Conservation (phyloP, 208 protist species). For the Trichomonas vaginalis region DNA sequence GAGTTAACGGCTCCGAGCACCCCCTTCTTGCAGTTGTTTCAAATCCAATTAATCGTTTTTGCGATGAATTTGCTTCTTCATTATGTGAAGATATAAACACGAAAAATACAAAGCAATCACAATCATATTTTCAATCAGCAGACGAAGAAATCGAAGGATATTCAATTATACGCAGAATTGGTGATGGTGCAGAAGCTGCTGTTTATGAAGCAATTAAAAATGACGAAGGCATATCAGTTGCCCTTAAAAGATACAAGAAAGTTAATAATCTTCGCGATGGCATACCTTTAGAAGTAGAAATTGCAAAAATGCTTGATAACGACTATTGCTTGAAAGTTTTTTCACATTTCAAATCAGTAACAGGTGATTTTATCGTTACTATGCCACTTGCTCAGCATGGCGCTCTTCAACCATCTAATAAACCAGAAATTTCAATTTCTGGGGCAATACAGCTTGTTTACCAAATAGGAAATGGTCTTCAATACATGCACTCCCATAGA, state of each 20-base stretch:
- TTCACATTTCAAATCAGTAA: neutral
- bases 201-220: neutral
- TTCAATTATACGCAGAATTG: neutral
- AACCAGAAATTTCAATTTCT: neutral
- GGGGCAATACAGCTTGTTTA: neutral
- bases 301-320: neutral
- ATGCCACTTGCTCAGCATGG: neutral
- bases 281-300: neutral
- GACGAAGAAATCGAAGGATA: neutral
- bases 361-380: neutral
- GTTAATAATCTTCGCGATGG: neutral
- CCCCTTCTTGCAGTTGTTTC: neutral
- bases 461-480: neutral
- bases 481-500: neutral
- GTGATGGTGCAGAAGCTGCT: neutral
- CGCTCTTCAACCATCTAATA: neutral
- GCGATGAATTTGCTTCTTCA: neutral
- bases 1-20: neutral
- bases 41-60: slow-evolving; percentile 12
- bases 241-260: neutral
- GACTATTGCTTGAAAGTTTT: neutral
- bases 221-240: neutral
- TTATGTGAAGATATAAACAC: neutral
- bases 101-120: neutral
- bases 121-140: neutral